Evolutionary conservation across 108 stramenopile species (phyloP), one percentile per base, ranked within the genome.

Genomic region (Skeletonema potamos): DNA sequence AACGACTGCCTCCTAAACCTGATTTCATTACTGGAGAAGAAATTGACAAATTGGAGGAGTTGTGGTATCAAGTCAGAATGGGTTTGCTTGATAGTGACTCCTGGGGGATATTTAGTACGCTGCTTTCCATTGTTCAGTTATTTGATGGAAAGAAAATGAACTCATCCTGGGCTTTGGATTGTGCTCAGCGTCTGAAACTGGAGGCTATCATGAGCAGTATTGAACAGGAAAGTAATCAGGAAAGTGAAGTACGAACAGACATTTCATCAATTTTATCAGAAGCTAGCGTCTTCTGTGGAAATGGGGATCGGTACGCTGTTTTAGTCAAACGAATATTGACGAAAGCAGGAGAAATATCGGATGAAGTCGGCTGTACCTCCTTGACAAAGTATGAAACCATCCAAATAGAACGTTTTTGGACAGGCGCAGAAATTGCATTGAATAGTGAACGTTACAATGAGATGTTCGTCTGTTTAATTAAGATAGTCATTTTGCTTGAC

Each of bases 61-160:
- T 72, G n/a, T 84, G 83, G 87, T 57, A 59, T 41, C 18, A 39
- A 12, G 58, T 83, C 4, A 66, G 30, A 27, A 6, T 12, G 18
- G 60, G 60, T 22, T 37, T 71, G 67, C 54, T 29, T 46, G n/a
- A 32, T 22, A 24, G 26, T 8, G 37, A 74, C 51, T 56, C 79
- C 20, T 70, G 74, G 79, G 60, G 67, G 24, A 24, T 80, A 0
- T 62, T 64, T 33, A 62, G 48, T 6, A 69, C 73, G 15, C 32
- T 80, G 0, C 79, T 80, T 0, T 33, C 67, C 17, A 64, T 80
- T 64, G 79, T 80, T 17, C 59, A 76, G 22, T 55, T 61, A n/a
- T 44, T 36, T 54, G 77, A 63, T 43, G 55, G 30, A 26, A 58
- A 70, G 39, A 76, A 79, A 28, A 32, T 72, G 39, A 48, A 34